These are phyloP conservation scores for Xylaria polymorpha DNA, from an alignment of 2,329 filamentous ascomycete species.

Conservation along the genomic window DNA sequence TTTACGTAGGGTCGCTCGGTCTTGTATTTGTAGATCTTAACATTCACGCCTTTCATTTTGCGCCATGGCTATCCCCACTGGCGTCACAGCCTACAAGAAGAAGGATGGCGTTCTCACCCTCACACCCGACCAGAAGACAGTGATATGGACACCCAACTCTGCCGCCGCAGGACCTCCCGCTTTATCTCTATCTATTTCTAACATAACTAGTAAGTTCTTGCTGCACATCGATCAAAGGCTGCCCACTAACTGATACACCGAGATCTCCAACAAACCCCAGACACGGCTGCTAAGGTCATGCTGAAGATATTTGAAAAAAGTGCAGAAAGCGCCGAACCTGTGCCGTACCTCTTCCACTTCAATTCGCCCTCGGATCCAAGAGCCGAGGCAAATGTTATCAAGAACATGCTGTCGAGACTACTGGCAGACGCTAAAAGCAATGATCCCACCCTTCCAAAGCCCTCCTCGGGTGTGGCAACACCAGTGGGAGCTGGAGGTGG, in stretches of 20 bases:
- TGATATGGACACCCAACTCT: conserved; percentile 83
- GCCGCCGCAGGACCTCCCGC: conserved; percentile 69
- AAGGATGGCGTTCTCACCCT: conserved; percentile 88
- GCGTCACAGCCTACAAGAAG: conserved; percentile 88
- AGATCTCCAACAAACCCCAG: conserved; percentile 96
- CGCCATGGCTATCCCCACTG: conserved; percentile 69
- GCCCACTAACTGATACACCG: conserved; percentile 30
- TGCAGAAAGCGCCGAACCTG: conserved; percentile 66
- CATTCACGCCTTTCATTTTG: not conserved
- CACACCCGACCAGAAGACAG: conserved; percentile 75
- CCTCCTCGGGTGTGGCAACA: conserved; percentile 54
- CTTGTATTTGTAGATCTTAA: conserved; percentile 15
- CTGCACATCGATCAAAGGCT: conserved; percentile 18
- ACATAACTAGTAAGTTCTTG: conserved; percentile 79
- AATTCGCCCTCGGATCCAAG: conserved; percentile 81
- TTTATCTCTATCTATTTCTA: conserved; percentile 76
- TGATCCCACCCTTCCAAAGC: conserved; percentile 64
- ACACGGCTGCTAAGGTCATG: conserved; percentile 88
- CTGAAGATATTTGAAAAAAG: conserved; percentile 88
- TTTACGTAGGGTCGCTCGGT: not conserved
- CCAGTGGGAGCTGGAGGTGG: conserved; percentile 51
- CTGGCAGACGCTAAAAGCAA: conserved; percentile 74
- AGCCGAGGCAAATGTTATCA: conserved; percentile 85
- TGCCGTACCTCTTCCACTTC: conserved; percentile 88
- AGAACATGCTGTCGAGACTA: conserved; percentile 81